phyloP scores from a whole-genome alignment of 306 rosid genomes.

The Quercus variabilis region DNA sequence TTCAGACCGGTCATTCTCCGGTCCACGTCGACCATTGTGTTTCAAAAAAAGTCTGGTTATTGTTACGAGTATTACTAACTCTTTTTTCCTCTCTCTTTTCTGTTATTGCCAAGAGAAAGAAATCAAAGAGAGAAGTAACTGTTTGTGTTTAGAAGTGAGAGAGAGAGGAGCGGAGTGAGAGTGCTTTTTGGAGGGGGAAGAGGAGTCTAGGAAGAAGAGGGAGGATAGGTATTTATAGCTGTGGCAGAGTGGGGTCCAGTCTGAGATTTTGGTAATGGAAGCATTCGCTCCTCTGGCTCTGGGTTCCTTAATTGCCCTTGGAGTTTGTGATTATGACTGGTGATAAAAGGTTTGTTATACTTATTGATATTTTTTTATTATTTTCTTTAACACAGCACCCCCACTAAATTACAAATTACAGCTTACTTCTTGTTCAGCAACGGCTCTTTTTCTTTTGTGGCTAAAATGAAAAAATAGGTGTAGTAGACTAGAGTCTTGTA shows the following conservation, averaged over 20 bases:
- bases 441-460: constrained; percentile 37
- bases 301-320: constrained; percentile 16
- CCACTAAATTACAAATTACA: neutral
- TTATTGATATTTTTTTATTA: too few relatives aligned
- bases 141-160: neutral
- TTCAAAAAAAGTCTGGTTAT: neutral
- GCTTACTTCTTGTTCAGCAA: constrained; percentile 34
- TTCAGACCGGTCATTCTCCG: constrained; percentile 92
- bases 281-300: neutral
- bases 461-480: constrained; percentile 1
- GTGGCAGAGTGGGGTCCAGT: constrained; percentile 31
- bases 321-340: neutral
- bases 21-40: constrained; percentile 95
- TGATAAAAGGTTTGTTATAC: neutral
- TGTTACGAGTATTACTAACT: too few relatives aligned
- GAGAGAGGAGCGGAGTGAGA: neutral
- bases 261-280: constrained; percentile 11
- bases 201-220: constrained; percentile 11
- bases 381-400: neutral
- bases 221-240: constrained; percentile 44
- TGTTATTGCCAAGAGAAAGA: neutral
- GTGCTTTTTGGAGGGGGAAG: constrained; percentile 7
- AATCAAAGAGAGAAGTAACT: neutral
- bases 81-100: neutral
- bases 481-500: neutral